These are phyloP conservation scores for Hirschfeldia incana DNA, from an alignment of 345 rosid genomes.

Conservation along the genomic window DNA sequence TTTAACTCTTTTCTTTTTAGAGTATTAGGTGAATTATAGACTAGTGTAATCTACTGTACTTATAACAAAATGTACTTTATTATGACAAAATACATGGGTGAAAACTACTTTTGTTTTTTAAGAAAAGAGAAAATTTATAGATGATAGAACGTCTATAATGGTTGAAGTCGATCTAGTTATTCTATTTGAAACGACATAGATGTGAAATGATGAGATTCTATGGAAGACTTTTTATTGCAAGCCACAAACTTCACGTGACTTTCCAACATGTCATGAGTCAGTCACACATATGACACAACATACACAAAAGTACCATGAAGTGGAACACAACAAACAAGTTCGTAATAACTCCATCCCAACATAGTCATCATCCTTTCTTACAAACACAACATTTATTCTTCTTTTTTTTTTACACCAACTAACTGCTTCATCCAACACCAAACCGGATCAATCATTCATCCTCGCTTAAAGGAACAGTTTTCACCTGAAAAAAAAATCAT, in stretches of 20 bases:
- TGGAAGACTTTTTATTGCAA: conserved; percentile 30
- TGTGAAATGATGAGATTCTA: conserved; percentile 27
- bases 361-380: neutral
- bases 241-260: conserved; percentile 38
- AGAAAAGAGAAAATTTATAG: neutral
- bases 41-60: neutral
- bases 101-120: neutral
- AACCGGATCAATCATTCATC: conserved; percentile 46
- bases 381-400: conserved; percentile 27
- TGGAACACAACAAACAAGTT: neutral
- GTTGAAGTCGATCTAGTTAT: conserved; percentile 4
- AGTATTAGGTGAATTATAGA: neutral
- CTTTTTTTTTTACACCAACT: neutral
- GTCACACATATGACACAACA: conserved; percentile 15
- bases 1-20: neutral
- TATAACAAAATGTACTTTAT: neutral
- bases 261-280: conserved; percentile 25
- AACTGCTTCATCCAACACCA: conserved; percentile 18
- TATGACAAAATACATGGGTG: neutral
- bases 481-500: conserved; percentile 53
- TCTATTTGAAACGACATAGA: neutral
- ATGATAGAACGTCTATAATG: neutral
- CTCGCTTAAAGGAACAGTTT: conserved; percentile 65
- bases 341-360: neutral
- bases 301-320: conserved; percentile 3